Conservation (phyloP, 305 asterid species). For the Fraxinus baroniana region DNA sequence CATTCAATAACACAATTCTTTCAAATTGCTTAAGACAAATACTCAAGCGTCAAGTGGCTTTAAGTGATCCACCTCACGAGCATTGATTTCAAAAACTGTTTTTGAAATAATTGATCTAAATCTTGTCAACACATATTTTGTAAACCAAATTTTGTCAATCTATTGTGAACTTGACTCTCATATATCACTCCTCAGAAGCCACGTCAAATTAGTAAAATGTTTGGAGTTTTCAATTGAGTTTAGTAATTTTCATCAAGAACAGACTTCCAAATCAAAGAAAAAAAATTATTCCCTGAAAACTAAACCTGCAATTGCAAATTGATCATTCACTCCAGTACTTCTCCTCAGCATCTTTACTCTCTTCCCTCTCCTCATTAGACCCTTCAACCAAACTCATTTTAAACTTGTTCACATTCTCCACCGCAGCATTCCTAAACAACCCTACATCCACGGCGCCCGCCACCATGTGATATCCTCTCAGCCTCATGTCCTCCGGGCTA, state of each 20-base stretch:
- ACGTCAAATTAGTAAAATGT: background rate
- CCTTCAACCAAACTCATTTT: constrained; percentile 33
- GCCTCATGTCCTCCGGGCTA: constrained; percentile 49
- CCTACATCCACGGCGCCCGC: constrained; percentile 76
- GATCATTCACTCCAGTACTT: constrained; percentile 81
- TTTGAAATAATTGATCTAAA: too few species aligned
- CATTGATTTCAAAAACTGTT: too few species aligned
- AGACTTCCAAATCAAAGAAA: background rate
- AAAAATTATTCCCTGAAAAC: background rate
- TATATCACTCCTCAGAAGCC: too few species aligned
- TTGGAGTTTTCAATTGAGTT: background rate
- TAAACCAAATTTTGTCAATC: too few species aligned
- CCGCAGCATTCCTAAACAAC: constrained; percentile 67
- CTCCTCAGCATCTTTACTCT: constrained; percentile 31
- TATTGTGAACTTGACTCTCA: too few species aligned
- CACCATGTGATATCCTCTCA: constrained; percentile 88
- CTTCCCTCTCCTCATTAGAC: constrained; percentile 23
- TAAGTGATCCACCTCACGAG: too few species aligned
- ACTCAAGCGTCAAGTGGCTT: too few species aligned
- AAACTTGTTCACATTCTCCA: constrained; percentile 76
- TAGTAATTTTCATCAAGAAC: background rate
- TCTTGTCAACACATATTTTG: too few species aligned
- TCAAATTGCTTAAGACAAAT: too few species aligned
- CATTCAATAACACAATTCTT: too few species aligned
- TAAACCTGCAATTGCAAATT: background rate